Evolutionary conservation across 371 early-diverging fungal genomes (phyloP).

Genomic region (Mucor piriformis): DNA sequence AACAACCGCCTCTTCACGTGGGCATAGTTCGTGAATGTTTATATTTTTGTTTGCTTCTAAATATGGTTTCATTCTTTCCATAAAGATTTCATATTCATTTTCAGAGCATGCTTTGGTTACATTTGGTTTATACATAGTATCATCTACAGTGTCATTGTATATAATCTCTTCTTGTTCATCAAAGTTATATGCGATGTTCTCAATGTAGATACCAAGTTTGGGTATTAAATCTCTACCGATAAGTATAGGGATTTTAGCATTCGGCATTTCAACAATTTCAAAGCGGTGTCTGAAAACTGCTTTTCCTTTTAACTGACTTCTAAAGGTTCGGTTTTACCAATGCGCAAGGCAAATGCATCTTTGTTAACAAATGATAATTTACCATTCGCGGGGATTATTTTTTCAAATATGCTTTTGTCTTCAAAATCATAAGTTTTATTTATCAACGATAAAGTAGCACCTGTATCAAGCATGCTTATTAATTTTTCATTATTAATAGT

Average conservation of each 20-base stretch:
- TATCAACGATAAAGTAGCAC: not conserved
- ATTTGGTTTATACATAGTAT: not conserved
- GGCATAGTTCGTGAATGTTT: not conserved
- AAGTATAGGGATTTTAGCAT: not conserved
- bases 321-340: slow-evolving; percentile 5
- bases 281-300: not conserved
- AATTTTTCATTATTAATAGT: slow-evolving; percentile 1
- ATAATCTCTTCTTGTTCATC: not conserved
- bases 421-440: not conserved
- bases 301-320: not conserved
- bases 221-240: not conserved
- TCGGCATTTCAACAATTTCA: not conserved
- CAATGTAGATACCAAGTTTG: not conserved
- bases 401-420: slow-evolving; percentile 2
- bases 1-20: not conserved
- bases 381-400: not conserved
- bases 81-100: not conserved
- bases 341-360: not conserved
- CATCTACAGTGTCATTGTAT: not conserved
- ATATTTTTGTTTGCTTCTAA: not conserved
- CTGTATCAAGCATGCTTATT: not conserved
- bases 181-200: not conserved
- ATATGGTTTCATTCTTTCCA: not conserved
- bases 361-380: not conserved
- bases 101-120: not conserved